Base-by-base conservation (phyloP, 148 eudicot genomes). In the Fagopyrum tataricum region DNA sequence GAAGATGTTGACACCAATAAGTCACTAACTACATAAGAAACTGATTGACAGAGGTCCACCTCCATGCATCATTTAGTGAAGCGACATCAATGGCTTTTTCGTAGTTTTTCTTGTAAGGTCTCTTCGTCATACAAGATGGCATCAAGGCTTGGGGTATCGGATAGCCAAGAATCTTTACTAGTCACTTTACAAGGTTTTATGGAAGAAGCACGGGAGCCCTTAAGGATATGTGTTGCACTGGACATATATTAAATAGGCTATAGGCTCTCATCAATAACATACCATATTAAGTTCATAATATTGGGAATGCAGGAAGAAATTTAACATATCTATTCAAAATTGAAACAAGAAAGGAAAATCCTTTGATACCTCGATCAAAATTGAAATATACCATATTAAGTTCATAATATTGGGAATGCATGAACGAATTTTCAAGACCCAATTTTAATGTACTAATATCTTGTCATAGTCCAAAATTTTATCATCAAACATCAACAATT, bases 81-180 rank as follows among this genome's bases (percentile, higher is more conserved):
- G n/a, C n/a, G n/a, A n/a, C 88, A 39, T 85, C 79, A 47, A 95
- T 87, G 44, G 99, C 99, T 13, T 75, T 79, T 75, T 88, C n/a
- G 88, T 44, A 95, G 77, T 49, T 95, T 90, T 52, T 73, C 82
- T 77, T 88, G 92, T 64, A 95, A 82, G 6, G 83, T 84, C 75
- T 95, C 84, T 76, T 86, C 89, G 7, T 86, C 88, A 49, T 85
- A 43, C 78, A 90, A 56, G 73, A 90, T 86, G 85, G 89, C 88
- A 84, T 95, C 99, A 58, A 91, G 85, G 68, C 87, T 95, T 44
- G 81, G 75, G 21, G 37, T 31, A 31, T 2, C 37, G 37, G 81
- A 78, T 73, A 84, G 87, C 31, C 81, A 88, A 3, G 92, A 83
- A 74, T 87, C 88, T 52, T 90, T 94, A 52, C 84, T 82, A 59